Evolutionary conservation across 768 basidiomycete species (phyloP).

Genomic region (Naganishia onofrii): DNA sequence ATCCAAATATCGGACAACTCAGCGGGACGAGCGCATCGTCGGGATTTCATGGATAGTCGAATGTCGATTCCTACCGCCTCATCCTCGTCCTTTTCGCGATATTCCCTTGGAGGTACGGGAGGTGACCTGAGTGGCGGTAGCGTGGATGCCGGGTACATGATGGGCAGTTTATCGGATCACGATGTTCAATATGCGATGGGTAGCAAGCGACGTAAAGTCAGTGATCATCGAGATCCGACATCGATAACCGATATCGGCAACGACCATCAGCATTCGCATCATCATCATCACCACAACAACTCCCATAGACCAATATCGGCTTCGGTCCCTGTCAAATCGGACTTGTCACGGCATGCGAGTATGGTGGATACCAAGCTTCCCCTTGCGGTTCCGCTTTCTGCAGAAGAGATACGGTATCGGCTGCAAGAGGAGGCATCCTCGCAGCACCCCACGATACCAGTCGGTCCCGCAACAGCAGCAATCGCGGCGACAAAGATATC

Average conservation of each 20-base stretch:
- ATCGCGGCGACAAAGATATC: neutral
- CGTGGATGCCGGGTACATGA: neutral
- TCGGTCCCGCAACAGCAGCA: neutral
- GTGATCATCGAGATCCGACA: neutral
- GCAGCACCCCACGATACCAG: neutral
- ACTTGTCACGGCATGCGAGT: neutral
- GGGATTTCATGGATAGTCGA: too few species aligned
- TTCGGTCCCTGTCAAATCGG: neutral
- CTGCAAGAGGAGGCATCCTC: neutral
- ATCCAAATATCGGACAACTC: neutral
- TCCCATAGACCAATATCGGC: neutral
- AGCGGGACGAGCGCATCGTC: too few species aligned
- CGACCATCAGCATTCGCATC: neutral
- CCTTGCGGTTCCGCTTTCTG: neutral
- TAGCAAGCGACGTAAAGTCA: slow-evolving; percentile 9
- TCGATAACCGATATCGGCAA: neutral
- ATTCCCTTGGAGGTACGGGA: too few species aligned
- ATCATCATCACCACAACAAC: neutral
- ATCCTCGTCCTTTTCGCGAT: neutral
- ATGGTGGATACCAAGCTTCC: neutral
- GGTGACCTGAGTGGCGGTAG: too few species aligned
- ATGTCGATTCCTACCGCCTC: neutral
- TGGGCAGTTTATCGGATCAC: neutral
- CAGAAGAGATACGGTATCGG: neutral
- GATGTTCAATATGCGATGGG: slow-evolving; percentile 6